phyloP scores from a whole-genome alignment of 169 alveolate genomes.

The Plasmodium adleri region DNA sequence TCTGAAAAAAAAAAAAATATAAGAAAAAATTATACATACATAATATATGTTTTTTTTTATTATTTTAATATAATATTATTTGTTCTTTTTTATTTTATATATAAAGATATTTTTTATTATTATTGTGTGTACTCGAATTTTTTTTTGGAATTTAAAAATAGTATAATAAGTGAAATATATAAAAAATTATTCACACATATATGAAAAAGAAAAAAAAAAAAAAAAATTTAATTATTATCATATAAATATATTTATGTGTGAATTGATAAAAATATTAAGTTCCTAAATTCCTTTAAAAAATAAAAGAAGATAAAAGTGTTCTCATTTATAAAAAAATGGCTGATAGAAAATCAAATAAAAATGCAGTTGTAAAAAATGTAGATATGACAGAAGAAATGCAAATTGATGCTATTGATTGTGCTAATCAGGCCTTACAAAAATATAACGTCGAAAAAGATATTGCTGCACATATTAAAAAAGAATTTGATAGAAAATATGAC shows the following conservation, averaged over 20 bases:
- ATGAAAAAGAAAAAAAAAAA: too few relatives aligned
- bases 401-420: conserved; percentile 98
- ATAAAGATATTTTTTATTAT: too few relatives aligned
- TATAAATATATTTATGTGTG: background rate
- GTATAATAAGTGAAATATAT: background rate
- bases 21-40: too few relatives aligned
- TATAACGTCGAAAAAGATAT: conserved; percentile 96
- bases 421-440: conserved; percentile 98
- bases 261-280: background rate
- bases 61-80: too few relatives aligned
- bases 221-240: background rate
- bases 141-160: background rate
- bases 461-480: conserved; percentile 99
- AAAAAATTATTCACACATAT: background rate
- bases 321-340: conserved; percentile 29
- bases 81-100: too few relatives aligned
- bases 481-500: conserved; percentile 98
- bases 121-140: background rate
- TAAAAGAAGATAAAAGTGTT: background rate
- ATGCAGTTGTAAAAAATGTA: conserved; percentile 94
- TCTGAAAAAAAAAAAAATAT: too few relatives aligned
- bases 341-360: conserved; percentile 88
- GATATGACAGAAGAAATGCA: conserved; percentile 99
- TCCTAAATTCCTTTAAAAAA: background rate
- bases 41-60: too few relatives aligned